Conservation (phyloP, 2,329 filamentous ascomycete species). For the Berkeleyomyces basicola region DNA sequence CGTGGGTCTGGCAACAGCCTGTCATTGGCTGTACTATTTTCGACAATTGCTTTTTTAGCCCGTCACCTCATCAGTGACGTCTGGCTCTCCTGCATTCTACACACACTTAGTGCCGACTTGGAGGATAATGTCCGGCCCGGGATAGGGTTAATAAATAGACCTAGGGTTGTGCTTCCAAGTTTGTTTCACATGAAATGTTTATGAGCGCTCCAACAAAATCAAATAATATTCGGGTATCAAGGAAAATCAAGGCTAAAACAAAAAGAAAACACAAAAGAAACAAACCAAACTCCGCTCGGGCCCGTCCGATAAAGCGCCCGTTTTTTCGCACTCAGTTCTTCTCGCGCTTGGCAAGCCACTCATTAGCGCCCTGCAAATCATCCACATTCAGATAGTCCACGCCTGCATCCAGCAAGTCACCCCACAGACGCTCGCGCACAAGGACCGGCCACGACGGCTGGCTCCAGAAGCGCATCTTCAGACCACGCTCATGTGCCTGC, state of each 20-base stretch:
- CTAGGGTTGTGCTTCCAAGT: too few species aligned
- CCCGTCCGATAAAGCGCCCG: neutral
- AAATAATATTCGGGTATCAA: neutral
- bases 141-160: too few species aligned
- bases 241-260: neutral
- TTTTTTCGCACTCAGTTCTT: neutral
- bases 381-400: slow-evolving; percentile 47
- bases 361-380: slow-evolving; percentile 26
- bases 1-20: neutral
- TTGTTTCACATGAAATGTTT: neutral
- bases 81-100: neutral
- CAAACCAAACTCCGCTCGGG: neutral
- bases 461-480: slow-evolving; percentile 45
- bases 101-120: neutral
- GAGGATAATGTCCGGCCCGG: neutral
- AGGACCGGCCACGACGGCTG: slow-evolving; percentile 39
- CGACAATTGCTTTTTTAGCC: neutral
- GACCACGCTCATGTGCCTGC: slow-evolving; percentile 32
- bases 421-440: slow-evolving; percentile 39
- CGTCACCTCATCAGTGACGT: neutral
- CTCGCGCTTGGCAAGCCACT: slow-evolving; percentile 1
- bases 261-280: neutral
- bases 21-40: neutral
- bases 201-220: neutral
- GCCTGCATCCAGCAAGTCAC: slow-evolving; percentile 35